These are phyloP conservation scores for Boletus vinaceobasis DNA, from an alignment of 768 basidiomycete species.

Conservation along the genomic window DNA sequence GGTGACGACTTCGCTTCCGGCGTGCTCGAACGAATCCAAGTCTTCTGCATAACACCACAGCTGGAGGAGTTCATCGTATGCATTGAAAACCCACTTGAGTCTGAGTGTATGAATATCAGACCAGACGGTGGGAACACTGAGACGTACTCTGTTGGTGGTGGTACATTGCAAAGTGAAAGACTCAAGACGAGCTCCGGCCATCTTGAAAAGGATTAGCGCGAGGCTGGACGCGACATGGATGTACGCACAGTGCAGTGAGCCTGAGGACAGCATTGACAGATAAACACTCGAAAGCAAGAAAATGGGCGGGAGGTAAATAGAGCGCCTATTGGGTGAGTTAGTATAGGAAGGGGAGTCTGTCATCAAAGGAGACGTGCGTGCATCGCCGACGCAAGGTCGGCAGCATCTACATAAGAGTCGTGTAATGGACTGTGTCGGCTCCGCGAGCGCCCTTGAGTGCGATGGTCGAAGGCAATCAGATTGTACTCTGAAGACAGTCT, in stretches of 20 bases:
- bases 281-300: conserved; percentile 64
- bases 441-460: conserved; percentile 56
- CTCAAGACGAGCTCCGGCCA: conserved; percentile 72
- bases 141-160: conserved; percentile 63
- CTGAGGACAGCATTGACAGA: conserved; percentile 58
- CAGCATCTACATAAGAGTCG: conserved; percentile 78
- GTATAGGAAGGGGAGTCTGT: background rate
- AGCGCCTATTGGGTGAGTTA: conserved; percentile 42
- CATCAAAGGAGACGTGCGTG: conserved; percentile 41
- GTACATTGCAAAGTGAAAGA: conserved; percentile 65
- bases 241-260: conserved; percentile 60
- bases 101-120: conserved; percentile 33
- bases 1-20: conserved; percentile 54
- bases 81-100: conserved; percentile 54
- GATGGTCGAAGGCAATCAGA: conserved; percentile 72
- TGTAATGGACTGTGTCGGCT: conserved; percentile 52
- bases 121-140: background rate
- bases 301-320: conserved; percentile 62
- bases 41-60: conserved; percentile 65
- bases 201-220: conserved; percentile 34
- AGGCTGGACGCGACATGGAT: background rate
- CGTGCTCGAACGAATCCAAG: conserved; percentile 63
- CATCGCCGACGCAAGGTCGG: conserved; percentile 66
- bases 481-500: conserved; percentile 59
- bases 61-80: conserved; percentile 61